Conservation (phyloP, 768 basidiomycete species). For the Russula griseocarnosa region DNA sequence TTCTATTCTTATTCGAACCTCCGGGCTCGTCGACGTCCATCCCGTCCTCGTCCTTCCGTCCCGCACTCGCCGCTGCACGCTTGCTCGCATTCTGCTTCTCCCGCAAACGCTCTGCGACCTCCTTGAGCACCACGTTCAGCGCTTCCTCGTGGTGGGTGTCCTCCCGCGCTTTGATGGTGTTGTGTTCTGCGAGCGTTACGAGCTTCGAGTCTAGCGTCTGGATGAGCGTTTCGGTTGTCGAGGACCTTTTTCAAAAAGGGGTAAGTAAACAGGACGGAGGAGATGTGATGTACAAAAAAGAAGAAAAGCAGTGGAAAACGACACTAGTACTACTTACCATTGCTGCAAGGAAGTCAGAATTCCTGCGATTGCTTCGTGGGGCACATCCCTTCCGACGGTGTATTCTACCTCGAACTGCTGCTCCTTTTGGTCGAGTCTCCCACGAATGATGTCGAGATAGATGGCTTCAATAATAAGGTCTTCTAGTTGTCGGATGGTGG, state of each 20-base stretch:
- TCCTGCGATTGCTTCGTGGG: constrained; percentile 60
- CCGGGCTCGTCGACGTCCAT: constrained; percentile 30
- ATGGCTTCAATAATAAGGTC: constrained; percentile 97
- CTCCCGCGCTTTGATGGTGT: constrained; percentile 39
- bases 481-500: constrained; percentile 83
- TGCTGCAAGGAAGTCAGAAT: constrained; percentile 59
- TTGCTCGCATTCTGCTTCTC: constrained; percentile 34
- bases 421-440: constrained; percentile 90
- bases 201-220: constrained; percentile 70
- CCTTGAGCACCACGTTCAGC: constrained; percentile 53
- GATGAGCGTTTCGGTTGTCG: constrained; percentile 67
- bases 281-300: not conserved
- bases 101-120: constrained; percentile 61
- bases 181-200: constrained; percentile 46
- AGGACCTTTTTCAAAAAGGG: constrained; percentile 50
- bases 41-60: constrained; percentile 24
- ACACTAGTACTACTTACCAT: constrained; percentile 49
- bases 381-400: constrained; percentile 89
- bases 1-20: constrained; percentile 24
- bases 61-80: constrained; percentile 17
- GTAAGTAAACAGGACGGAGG: constrained; percentile 7
- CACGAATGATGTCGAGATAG: constrained; percentile 84
- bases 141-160: constrained; percentile 53
- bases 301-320: too few species aligned
- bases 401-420: constrained; percentile 89